Percentiles rank a stretch among this genome's conserved stretches.
phyloP scores from a whole-genome alignment of 371 early-diverging fungal species.

The Apophysomyces trapeziformis region DNA sequence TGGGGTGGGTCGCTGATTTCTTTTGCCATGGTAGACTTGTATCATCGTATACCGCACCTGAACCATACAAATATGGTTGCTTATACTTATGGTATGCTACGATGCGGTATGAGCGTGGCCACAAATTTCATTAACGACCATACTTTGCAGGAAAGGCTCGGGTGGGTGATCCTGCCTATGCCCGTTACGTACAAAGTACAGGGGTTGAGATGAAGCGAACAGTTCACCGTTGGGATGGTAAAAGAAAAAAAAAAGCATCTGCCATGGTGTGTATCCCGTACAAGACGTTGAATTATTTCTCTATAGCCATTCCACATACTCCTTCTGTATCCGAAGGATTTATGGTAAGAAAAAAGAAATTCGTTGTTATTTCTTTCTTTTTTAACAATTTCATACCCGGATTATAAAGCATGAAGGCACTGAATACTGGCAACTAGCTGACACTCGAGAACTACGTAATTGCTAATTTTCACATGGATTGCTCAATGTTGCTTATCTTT shows the following conservation, averaged over 20 bases:
- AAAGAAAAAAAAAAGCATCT: background rate
- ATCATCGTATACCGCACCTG: background rate
- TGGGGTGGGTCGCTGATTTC: conserved; percentile 10
- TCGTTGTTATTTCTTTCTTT: background rate
- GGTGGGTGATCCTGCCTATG: conserved; percentile 5
- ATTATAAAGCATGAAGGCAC: conserved; percentile 8
- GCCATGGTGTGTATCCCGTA: too few species aligned
- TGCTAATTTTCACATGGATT: background rate
- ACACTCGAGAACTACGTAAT: background rate
- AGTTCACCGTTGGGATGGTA: conserved; percentile 10
- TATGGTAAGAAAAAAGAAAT: background rate
- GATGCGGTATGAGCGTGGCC: background rate
- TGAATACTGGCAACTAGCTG: conserved; percentile 5
- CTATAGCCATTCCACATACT: conserved; percentile 9
- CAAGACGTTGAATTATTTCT: background rate
- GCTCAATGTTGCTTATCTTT: background rate
- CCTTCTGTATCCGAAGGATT: background rate
- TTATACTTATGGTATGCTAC: conserved; percentile 10
- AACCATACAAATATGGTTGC: conserved; percentile 3
- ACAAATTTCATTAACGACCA: background rate
- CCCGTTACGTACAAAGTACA: conserved; percentile 1
- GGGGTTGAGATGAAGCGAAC: conserved; percentile 12
- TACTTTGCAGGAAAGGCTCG: background rate
- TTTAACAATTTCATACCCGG: background rate
- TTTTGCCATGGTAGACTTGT: conserved; percentile 7